Evolutionary conservation across 1,284 basidiomycete species (phyloP), one percentile per base, ranked within the genome.

Genomic region (Tilletia caries): DNA sequence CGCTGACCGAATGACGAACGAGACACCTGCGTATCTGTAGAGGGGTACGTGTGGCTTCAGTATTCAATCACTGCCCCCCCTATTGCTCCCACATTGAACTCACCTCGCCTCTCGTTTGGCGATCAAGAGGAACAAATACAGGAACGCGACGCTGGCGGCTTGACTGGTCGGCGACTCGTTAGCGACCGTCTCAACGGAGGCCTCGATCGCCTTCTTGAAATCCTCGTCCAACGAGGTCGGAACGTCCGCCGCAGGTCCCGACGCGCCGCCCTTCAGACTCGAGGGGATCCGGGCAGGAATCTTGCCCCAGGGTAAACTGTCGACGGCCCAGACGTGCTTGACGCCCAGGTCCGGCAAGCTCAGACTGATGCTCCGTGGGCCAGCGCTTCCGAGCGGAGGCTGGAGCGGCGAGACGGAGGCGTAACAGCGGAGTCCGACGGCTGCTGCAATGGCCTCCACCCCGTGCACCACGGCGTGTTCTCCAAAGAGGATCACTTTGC

Each of bases 391-490:
- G n/a, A 27, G 32, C n/a, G 52, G 13, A 4, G 52, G 25, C 25
- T 54, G 52, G n/a, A 34, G 27, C 32, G 58, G 32, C 10, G 90
- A 89, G 50, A 91, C 87, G 67, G 93, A 88, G 10, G 91, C 92
- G 84, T 94, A 99, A 85, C 95, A 98, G 66, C 96, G 91, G 70
- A 98, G 89, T 83, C 95, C 93, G 37, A 98, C 91, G 12, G 93
- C 91, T 29, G 93, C 95, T 12, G 95, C 96, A 65, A 99, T 89
- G 4, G 96, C 96, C 70, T 94, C 96, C 68, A 95, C 91, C 68
- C 96, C 96, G 83, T 98, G 92, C 27, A 99, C 96, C 67, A 99
- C 96, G 20, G 96, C 96, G 85, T 99, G 96, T 85, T 99, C 96
- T 67, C 96, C 96, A 77, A 98, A 98, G 70, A 99, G 85, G 76